phyloP scores from a whole-genome alignment of 176 grass and related monocot genomes.

The Phragmites australis region DNA sequence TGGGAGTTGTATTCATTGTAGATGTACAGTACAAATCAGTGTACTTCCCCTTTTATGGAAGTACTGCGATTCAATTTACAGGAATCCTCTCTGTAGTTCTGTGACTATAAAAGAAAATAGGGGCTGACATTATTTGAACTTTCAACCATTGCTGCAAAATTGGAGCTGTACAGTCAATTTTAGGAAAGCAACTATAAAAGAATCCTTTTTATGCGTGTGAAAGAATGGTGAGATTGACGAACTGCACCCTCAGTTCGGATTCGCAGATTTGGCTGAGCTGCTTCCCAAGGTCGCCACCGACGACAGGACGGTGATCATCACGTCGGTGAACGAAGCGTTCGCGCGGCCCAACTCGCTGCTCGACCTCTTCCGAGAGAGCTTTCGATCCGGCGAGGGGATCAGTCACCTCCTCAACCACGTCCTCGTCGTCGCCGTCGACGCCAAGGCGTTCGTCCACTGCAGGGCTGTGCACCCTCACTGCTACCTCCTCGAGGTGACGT shows the following conservation, averaged over 20 bases:
- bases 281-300: constrained; percentile 37
- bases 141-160: background rate
- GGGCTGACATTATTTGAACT: too few relatives aligned
- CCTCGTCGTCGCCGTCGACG: constrained; percentile 53
- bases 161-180: too few relatives aligned
- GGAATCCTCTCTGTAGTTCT: too few relatives aligned
- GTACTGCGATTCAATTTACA: too few relatives aligned
- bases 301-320: constrained; percentile 57
- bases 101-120: too few relatives aligned
- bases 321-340: constrained; percentile 56
- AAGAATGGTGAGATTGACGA: background rate
- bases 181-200: background rate
- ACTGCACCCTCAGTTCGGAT: constrained; percentile 15
- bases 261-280: constrained; percentile 47
- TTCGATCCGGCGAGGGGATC: constrained; percentile 44
- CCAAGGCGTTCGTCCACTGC: constrained; percentile 40
- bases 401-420: constrained; percentile 43
- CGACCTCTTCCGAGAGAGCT: constrained; percentile 63
- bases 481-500: constrained; percentile 45
- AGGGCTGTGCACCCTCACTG: constrained; percentile 51
- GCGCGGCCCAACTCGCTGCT: constrained; percentile 47
- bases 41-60: too few relatives aligned
- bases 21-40: background rate
- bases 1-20: too few relatives aligned
- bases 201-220: background rate